Evolutionary conservation across 305 asterid genomes (phyloP), one percentile per base, ranked within the genome.

Genomic region (Lippia alba): DNA sequence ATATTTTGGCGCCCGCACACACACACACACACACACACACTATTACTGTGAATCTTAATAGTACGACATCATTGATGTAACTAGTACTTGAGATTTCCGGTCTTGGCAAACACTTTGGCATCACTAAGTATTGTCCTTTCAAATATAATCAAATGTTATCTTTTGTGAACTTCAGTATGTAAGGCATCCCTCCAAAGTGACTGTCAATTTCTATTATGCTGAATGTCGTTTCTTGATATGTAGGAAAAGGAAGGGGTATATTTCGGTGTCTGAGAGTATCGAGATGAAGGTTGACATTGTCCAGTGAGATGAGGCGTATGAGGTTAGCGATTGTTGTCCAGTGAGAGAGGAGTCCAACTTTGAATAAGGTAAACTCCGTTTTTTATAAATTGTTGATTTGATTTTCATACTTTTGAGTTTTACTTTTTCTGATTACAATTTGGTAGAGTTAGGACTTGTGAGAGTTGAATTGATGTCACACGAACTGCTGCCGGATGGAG

Each of bases 271-370:
- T n/a, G n/a, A n/a, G n/a, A n/a, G n/a, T n/a, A n/a, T n/a, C n/a
- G n/a, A n/a, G n/a, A n/a, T n/a, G n/a, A n/a, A n/a, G n/a, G n/a
- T n/a, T n/a, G n/a, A n/a, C n/a, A n/a, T n/a, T n/a, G n/a, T n/a
- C n/a, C n/a, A n/a, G n/a, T n/a, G n/a, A n/a, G n/a, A n/a, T n/a
- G n/a, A n/a, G n/a, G n/a, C n/a, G n/a, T n/a, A n/a, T n/a, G 84
- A 76, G 56, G 64, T 74, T 56, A 84, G 79, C 11, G 78, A 76
- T 20, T 80, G 2, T 75, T 81, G 32, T 78, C 90, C 15, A 75
- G 77, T 72, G 86, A 76, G 50, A 72, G 50, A 72, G 89, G 49
- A 78, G 91, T 32, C 94, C 96, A 92, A 74, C 84, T 92, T 60
- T 88, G 88, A 49, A 77, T 88, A 66, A 80, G 94, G 97, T 92